phyloP scores from a whole-genome alignment of 1,284 basidiomycete species.

The Gomphus bonarii region DNA sequence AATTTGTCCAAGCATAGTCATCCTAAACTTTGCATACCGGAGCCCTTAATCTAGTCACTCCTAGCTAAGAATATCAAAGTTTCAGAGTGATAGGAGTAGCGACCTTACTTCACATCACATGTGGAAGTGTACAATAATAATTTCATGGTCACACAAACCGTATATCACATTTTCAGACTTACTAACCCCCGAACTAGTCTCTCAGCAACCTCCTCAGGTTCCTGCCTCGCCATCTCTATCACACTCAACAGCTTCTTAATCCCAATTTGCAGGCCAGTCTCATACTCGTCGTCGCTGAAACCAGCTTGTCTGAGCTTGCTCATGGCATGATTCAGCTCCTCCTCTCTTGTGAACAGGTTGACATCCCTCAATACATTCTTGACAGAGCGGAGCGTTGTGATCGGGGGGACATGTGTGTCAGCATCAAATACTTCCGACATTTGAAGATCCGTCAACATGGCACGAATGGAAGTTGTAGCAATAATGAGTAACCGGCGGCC shows the following conservation, averaged over 20 bases:
- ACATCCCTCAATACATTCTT: constrained; percentile 80
- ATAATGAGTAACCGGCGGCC: constrained; percentile 88
- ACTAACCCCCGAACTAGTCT: constrained; percentile 65
- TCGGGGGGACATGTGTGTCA: constrained; percentile 78
- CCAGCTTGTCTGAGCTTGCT: constrained; percentile 69
- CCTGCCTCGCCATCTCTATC: constrained; percentile 96
- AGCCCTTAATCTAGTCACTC: too few relatives aligned
- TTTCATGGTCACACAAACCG: too few relatives aligned
- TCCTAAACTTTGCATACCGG: too few relatives aligned
- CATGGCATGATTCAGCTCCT: constrained; percentile 54
- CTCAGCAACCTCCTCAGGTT: constrained; percentile 71
- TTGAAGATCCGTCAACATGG: constrained; percentile 86
- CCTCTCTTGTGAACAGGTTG: constrained; percentile 57
- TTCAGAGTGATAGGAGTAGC: too few relatives aligned
- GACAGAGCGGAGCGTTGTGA: constrained; percentile 64
- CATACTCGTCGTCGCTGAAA: constrained; percentile 40
- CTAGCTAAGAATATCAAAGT: too few relatives aligned
- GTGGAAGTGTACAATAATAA: too few relatives aligned
- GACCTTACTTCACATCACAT: too few relatives aligned
- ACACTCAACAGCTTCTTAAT: constrained; percentile 91
- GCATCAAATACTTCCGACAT: constrained; percentile 85
- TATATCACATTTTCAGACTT: constrained; percentile 32
- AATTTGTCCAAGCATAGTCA: too few relatives aligned
- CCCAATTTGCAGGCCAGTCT: constrained; percentile 62
- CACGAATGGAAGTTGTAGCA: constrained; percentile 84